Base-by-base conservation (phyloP, 805 yeast genomes). In the Alloascoidea africana region DNA sequence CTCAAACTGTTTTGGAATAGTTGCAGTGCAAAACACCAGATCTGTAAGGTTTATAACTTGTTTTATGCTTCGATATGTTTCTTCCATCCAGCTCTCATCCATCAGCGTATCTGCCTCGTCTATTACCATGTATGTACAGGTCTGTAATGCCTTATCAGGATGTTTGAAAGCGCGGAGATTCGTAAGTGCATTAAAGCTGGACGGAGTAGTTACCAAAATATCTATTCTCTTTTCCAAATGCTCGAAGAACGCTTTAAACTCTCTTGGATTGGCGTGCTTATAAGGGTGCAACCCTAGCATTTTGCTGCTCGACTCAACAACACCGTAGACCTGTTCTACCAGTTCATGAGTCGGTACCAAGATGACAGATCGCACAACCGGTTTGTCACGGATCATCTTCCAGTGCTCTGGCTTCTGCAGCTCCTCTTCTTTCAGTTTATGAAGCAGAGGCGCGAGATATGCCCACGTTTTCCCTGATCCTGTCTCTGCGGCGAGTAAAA, bases 381-480 rank as follows among this genome's bases (percentile, higher is more conserved):
- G 62, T 38, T 58, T 66, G 6, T 51, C 14, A 44, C 42, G 16
- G 34, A 43, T 38, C 8, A 41, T 17, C 11, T 51, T 59, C 62
- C 67, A 63, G 2, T 53, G 50, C 3, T 60, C 63, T 0, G 55
- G 51, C 8, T 38, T 38, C 37, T 54, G 62, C 2, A 54, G 41
- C 40, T 77, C 76, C 37, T 69, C 73, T 41, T 76, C 75, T 42
- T 73, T 70, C 44, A 87, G 55, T 44, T 70, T 73, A 36, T 84
- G 79, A 30, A 87, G 44, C 27, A 89, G 44, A 0, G 95, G 87
- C 0, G 81, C 73, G 42, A 91, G 52, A 50, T 87, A 89, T 0
- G 96, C 86, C 76, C 94, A 75, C 0, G 98, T 89, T 52, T 89
- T 89, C 5, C 98, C 98, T 0, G 94, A 80, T 0, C 98, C 98